Evolutionary conservation across 2,329 filamentous ascomycete species (phyloP).

Genomic region (Paecilomyces dactylethromorphus): DNA sequence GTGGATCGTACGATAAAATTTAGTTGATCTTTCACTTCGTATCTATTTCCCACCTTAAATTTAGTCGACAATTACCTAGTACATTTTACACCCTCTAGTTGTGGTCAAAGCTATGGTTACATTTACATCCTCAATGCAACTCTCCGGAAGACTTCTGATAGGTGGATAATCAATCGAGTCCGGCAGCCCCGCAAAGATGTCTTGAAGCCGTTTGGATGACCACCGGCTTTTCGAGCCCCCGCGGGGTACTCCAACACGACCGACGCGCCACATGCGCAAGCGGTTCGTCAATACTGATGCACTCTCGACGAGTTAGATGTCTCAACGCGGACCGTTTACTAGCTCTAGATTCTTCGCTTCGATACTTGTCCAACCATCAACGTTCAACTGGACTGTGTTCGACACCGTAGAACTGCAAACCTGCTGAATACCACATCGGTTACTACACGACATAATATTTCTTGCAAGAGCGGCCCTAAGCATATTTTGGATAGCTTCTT

Average conservation of each 20-base stretch:
- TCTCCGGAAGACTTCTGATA: neutral
- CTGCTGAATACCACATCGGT: neutral
- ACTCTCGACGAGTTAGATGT: neutral
- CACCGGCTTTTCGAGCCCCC: neutral
- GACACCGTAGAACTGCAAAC: neutral
- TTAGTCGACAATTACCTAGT: neutral
- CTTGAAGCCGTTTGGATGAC: neutral
- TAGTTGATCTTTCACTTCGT: neutral
- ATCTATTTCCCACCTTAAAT: neutral
- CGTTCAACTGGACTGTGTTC: neutral
- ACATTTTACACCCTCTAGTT: neutral
- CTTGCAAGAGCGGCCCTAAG: too few relatives aligned
- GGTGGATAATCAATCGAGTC: neutral
- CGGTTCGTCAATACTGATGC: neutral
- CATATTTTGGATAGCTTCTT: too few relatives aligned
- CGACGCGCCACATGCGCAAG: neutral
- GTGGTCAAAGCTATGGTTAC: neutral
- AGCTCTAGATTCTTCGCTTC: neutral
- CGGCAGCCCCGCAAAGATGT: neutral
- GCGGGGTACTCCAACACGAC: too few relatives aligned
- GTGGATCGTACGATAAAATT: too few relatives aligned
- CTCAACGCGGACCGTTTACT: neutral
- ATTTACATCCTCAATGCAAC: neutral
- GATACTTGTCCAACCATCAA: neutral
- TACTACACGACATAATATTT: too few relatives aligned